Conservation (phyloP, 768 basidiomycete species). For the Panaeolus papilionaceus region DNA sequence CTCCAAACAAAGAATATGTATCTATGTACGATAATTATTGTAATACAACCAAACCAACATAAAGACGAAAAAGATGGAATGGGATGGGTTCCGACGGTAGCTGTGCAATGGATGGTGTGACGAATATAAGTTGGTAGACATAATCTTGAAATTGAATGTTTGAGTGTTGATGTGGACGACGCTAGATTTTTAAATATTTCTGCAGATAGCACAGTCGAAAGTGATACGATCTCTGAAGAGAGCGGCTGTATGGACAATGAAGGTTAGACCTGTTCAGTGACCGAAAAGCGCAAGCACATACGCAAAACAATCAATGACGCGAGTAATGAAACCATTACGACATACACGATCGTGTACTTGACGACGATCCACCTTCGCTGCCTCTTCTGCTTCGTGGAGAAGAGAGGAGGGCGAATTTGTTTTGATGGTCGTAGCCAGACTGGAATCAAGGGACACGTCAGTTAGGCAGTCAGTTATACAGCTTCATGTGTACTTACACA, state of each 20-base stretch:
- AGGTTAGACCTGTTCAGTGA: constrained; percentile 18
- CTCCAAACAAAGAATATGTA: constrained; percentile 22
- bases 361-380: constrained; percentile 92
- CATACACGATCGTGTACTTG: constrained; percentile 87
- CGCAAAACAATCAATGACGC: constrained; percentile 85
- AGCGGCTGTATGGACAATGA: constrained; percentile 55
- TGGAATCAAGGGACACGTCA: constrained; percentile 31
- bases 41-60: constrained; percentile 25
- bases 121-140: constrained; percentile 6
- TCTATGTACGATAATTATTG: constrained; percentile 30
- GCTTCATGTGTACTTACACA: constrained; percentile 62
- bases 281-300: constrained; percentile 46
- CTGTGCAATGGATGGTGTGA: constrained; percentile 22
- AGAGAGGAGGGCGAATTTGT: constrained; percentile 92
- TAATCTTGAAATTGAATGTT: constrained; percentile 4
- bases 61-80: constrained; percentile 12
- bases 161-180: constrained; percentile 24
- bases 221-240: constrained; percentile 84
- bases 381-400: constrained; percentile 92
- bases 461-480: not conserved
- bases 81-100: constrained; percentile 21
- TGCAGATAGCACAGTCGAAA: constrained; percentile 83
- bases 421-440: constrained; percentile 97
- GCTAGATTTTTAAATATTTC: constrained; percentile 75
- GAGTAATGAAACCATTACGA: constrained; percentile 74